Percentiles rank a stretch among this genome's conserved stretches.
Evolutionary conservation across 768 basidiomycete species (phyloP).

Genomic region (Hygrophoropsis aurantiaca): DNA sequence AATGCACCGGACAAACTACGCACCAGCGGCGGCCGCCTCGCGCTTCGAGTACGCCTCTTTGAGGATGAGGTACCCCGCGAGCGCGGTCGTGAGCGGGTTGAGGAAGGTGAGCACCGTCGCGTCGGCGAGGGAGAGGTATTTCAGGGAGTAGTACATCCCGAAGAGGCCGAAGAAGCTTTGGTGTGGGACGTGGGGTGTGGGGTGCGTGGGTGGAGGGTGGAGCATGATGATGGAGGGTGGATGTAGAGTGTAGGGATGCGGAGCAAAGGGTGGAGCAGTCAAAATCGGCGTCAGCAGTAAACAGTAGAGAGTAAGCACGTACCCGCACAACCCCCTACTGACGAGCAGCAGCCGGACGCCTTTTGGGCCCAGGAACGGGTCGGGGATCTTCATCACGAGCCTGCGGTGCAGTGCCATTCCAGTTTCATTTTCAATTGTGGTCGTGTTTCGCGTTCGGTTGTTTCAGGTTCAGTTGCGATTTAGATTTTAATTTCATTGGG

Average conservation of each 20-base stretch:
- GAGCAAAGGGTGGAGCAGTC: too few species aligned
- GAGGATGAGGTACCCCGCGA: constrained; percentile 61
- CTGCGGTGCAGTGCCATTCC: too few species aligned
- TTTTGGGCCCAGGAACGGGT: constrained; percentile 71
- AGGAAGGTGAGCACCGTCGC: constrained; percentile 78
- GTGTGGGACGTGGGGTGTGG: too few species aligned
- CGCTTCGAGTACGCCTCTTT: constrained; percentile 56
- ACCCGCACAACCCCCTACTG: constrained; percentile 67
- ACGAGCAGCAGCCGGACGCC: constrained; percentile 59
- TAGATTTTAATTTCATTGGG: too few species aligned
- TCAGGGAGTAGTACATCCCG: constrained; percentile 68
- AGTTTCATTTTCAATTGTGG: too few species aligned
- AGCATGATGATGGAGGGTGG: too few species aligned
- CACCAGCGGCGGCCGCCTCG: constrained; percentile 57
- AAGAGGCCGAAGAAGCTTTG: constrained; percentile 77
- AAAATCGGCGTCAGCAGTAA: too few species aligned
- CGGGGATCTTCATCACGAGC: constrained; percentile 41
- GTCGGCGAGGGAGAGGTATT: constrained; percentile 78
- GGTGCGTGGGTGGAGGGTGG: constrained; percentile 4
- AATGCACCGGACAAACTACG: constrained; percentile 11
- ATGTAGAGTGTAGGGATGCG: too few species aligned
- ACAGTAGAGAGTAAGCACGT: too few species aligned
- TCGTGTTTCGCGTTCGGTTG: too few species aligned
- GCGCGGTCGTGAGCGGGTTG: constrained; percentile 60
- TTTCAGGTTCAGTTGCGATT: too few species aligned